A percentile compares a stretch with the other conserved stretches of the same genome.
phyloP scores from a whole-genome alignment of 352 stramenopile genomes.

The Pythium volutum region DNA sequence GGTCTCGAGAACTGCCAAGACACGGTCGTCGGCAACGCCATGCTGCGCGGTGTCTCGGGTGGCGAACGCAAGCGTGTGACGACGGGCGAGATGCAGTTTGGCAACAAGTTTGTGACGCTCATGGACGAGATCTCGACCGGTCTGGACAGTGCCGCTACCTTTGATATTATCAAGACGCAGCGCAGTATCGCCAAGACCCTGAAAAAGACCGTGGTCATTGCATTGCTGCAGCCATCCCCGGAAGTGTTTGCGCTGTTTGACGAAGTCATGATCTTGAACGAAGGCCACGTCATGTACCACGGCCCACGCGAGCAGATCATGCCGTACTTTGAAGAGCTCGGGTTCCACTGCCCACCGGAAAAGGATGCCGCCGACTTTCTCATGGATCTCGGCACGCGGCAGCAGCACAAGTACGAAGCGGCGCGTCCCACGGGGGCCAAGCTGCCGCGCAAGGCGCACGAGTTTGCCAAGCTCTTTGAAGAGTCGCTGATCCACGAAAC shows the following conservation, averaged over 20 bases:
- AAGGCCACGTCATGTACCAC: constrained; percentile 43
- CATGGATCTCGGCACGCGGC: constrained; percentile 24
- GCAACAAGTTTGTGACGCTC: constrained; percentile 53
- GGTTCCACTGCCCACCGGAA: constrained; percentile 23
- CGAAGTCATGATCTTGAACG: constrained; percentile 42
- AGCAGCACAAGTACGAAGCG: constrained; percentile 19
- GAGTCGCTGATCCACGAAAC: constrained; percentile 20
- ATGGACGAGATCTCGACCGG: constrained; percentile 92
- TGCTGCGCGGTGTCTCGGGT: constrained; percentile 58
- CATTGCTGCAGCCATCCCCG: constrained; percentile 25
- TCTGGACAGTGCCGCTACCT: constrained; percentile 88
- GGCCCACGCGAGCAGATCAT: constrained; percentile 29
- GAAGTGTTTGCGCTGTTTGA: constrained; percentile 36
- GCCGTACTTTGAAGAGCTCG: constrained; percentile 33
- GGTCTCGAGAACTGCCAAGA: constrained; percentile 37
- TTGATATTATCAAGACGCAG: constrained; percentile 78
- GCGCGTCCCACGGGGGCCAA: background rate
- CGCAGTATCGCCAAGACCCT: constrained; percentile 30
- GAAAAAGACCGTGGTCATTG: constrained; percentile 42
- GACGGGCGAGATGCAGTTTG: constrained; percentile 77
- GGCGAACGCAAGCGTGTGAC: constrained; percentile 72
- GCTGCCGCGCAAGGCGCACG: background rate
- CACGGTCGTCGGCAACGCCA: constrained; percentile 57
- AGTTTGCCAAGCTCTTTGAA: constrained; percentile 26
- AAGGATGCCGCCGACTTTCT: constrained; percentile 31